These are phyloP conservation scores for Plenodomus biglobosus DNA, from an alignment of 2,329 filamentous ascomycete genomes.

Conservation along the genomic window DNA sequence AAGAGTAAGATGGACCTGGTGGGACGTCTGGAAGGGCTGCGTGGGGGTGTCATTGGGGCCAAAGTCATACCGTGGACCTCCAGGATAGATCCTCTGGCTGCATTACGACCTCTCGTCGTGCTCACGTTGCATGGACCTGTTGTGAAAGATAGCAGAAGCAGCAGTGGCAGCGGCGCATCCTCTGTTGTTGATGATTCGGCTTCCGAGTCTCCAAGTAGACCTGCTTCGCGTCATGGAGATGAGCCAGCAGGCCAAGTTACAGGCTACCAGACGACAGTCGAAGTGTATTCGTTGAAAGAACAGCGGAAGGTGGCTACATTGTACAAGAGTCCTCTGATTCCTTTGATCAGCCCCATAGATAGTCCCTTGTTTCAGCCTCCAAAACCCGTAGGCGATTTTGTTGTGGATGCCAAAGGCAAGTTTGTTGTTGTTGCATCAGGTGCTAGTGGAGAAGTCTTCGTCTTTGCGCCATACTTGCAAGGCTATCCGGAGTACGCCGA, in stretches of 20 bases:
- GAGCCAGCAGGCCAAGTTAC: conserved; percentile 48
- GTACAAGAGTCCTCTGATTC: conserved; percentile 66
- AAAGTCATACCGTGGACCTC: conserved; percentile 76
- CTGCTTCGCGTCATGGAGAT: conserved; percentile 34
- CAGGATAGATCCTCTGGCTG: conserved; percentile 54
- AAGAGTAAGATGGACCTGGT: conserved; percentile 71
- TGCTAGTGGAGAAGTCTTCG: conserved; percentile 80
- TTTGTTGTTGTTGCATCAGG: conserved; percentile 77
- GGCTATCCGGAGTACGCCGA: conserved; percentile 29
- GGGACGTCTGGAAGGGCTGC: conserved; percentile 72
- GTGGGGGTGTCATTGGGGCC: conserved; percentile 77
- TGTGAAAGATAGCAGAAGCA: conserved; percentile 50
- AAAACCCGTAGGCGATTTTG: conserved; percentile 70
- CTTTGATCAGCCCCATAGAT: conserved; percentile 58
- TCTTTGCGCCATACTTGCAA: conserved; percentile 56
- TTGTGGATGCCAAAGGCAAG: conserved; percentile 70
- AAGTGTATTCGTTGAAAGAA: conserved; percentile 83
- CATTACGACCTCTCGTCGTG: conserved; percentile 72
- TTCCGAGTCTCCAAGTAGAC: conserved; percentile 42
- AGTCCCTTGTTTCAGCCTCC: conserved; percentile 70
- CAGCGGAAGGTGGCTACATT: conserved; percentile 71
- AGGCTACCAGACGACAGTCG: conserved; percentile 82
- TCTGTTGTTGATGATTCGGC: conserved; percentile 43
- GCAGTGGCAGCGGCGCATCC: conserved; percentile 39
- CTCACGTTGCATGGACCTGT: conserved; percentile 79